phyloP scores from a whole-genome alignment of 2,329 filamentous ascomycete genomes.

The Hypoxylon sp. region DNA sequence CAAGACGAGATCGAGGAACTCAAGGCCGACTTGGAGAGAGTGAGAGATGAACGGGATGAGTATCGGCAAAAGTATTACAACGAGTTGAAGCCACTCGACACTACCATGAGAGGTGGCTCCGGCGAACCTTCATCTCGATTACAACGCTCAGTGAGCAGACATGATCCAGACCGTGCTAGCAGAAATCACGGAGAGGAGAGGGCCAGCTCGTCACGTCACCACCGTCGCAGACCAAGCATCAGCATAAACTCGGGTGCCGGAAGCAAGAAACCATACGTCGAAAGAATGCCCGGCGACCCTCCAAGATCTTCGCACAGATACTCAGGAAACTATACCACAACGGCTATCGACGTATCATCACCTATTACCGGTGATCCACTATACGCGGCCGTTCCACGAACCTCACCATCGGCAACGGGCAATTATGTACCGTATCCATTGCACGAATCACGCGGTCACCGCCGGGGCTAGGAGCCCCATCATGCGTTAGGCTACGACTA shows the following conservation, averaged over 20 bases:
- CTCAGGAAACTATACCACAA: conserved; percentile 29
- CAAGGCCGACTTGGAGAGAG: conserved; percentile 13
- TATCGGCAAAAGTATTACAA: conserved; percentile 21
- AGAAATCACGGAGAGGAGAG: conserved; percentile 36
- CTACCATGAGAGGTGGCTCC: conserved; percentile 36
- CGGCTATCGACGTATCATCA: background rate
- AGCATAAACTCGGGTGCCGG: conserved; percentile 22
- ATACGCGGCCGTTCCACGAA: conserved; percentile 31
- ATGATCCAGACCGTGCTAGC: conserved; percentile 27
- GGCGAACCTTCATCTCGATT: conserved; percentile 32
- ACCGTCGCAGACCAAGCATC: conserved; percentile 32
- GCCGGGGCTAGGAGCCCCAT: conserved; percentile 8
- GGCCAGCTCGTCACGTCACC: conserved; percentile 20
- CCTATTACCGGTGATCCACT: conserved; percentile 18
- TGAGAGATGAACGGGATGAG: conserved; percentile 26
- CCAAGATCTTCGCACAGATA: conserved; percentile 24
- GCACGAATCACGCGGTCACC: conserved; percentile 19
- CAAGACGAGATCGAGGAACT: conserved; percentile 26
- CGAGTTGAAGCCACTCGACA: conserved; percentile 20
- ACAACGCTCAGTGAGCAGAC: conserved; percentile 33
- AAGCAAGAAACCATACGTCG: conserved; percentile 41
- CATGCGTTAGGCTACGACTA: background rate
- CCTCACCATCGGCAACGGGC: conserved; percentile 22
- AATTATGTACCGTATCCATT: conserved; percentile 37
- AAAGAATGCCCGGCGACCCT: conserved; percentile 33